These are phyloP conservation scores for Gossypium laxum DNA, from an alignment of 441 rosid species.

Conservation along the genomic window DNA sequence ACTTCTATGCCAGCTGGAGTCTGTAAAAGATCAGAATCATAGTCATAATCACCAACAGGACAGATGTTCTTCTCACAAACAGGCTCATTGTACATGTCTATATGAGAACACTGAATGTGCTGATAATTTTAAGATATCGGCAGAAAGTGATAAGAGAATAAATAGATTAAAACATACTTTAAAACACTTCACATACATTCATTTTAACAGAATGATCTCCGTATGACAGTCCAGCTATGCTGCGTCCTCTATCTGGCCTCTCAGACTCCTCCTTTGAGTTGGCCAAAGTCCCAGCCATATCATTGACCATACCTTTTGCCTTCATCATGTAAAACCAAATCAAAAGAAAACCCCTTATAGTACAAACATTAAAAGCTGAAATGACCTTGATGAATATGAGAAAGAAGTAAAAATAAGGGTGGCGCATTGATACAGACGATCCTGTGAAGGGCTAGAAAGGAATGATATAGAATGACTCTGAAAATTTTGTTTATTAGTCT, in stretches of 20 bases:
- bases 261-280: conserved; percentile 47
- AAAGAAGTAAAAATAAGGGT: background rate
- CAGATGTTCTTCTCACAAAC: conserved; percentile 45
- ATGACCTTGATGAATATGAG: background rate
- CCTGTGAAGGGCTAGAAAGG: background rate
- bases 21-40: conserved; percentile 50
- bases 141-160: conserved; percentile 10
- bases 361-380: background rate
- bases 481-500: background rate
- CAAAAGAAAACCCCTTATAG: conserved; percentile 6
- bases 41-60: conserved; percentile 44
- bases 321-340: conserved; percentile 23
- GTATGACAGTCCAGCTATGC: conserved; percentile 35
- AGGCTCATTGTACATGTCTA: conserved; percentile 41
- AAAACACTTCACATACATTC: conserved; percentile 30
- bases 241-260: conserved; percentile 46
- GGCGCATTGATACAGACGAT: background rate
- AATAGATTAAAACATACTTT: background rate
- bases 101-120: conserved; percentile 44
- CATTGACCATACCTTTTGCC: conserved; percentile 53
- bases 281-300: conserved; percentile 36
- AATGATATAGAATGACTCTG: background rate
- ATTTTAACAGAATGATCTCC: conserved; percentile 31
- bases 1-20: conserved; percentile 36
- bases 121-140: conserved; percentile 16